Evolutionary conservation across 164 flowering plant species (phyloP).

Genomic region (Magnolia sinica): DNA sequence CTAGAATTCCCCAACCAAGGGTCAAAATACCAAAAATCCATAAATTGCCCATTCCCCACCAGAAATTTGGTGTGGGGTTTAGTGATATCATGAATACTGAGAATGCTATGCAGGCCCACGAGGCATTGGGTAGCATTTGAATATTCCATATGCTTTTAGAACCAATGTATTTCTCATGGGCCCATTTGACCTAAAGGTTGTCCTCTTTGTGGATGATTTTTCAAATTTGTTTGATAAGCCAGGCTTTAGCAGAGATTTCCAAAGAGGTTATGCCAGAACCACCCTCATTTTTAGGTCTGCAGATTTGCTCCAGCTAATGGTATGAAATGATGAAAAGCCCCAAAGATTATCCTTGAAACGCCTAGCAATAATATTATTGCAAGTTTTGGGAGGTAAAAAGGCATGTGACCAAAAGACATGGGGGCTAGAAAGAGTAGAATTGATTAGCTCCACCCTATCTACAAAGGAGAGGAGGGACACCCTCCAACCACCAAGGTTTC

Average conservation of each 20-base stretch:
- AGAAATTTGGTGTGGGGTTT: background rate
- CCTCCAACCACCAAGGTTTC: background rate
- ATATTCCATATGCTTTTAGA: background rate
- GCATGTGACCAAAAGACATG: background rate
- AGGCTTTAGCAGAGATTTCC: background rate
- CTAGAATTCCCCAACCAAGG: background rate
- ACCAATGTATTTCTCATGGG: background rate
- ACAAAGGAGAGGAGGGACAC: background rate
- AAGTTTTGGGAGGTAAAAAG: background rate
- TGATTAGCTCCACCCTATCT: background rate
- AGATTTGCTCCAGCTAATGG: background rate
- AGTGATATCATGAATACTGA: background rate
- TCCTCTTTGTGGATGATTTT: background rate
- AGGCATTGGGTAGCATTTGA: background rate
- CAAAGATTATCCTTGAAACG: background rate
- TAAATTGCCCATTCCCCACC: background rate
- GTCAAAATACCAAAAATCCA: too few species aligned
- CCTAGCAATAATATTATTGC: background rate
- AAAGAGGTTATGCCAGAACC: background rate
- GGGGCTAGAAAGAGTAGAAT: background rate
- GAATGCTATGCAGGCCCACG: background rate
- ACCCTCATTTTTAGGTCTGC: background rate
- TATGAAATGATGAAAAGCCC: background rate
- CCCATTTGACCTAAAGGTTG: background rate
- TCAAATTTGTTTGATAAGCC: background rate